Conservation (phyloP, 441 rosid species). For the Metrosideros polymorpha region DNA sequence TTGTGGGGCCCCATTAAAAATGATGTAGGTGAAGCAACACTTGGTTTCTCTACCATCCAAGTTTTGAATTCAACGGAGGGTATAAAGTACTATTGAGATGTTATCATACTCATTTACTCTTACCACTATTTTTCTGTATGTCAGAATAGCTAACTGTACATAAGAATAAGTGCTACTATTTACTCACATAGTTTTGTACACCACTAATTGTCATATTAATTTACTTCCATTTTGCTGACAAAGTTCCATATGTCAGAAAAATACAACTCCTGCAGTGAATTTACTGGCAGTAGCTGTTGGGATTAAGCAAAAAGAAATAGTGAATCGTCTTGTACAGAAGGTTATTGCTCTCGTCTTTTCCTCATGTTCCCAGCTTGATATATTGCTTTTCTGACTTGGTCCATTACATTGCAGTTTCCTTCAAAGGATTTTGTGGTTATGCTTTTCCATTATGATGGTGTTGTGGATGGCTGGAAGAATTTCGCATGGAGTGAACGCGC, state of each 20-base stretch:
- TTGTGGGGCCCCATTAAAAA: conserved; percentile 37
- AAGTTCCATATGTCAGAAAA: conserved; percentile 30
- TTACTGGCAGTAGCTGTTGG: conserved; percentile 80
- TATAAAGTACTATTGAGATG: not conserved
- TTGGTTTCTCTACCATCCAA: not conserved
- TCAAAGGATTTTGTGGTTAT: conserved; percentile 47
- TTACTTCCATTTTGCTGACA: not conserved
- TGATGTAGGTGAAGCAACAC: conserved; percentile 20
- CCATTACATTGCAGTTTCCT: conserved; percentile 37
- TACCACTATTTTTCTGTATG: not conserved
- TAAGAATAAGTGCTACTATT: not conserved
- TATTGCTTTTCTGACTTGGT: not conserved
- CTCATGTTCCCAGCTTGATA: not conserved
- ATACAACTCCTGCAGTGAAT: conserved; percentile 21
- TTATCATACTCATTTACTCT: not conserved
- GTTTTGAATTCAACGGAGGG: not conserved
- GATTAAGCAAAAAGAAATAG: conserved; percentile 58
- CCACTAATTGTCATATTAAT: not conserved
- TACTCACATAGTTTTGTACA: not conserved
- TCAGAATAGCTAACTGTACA: not conserved
- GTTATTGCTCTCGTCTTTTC: conserved; percentile 13
- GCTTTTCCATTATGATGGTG: conserved; percentile 80
- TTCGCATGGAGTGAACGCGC: conserved; percentile 64
- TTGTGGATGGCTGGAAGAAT: conserved; percentile 67
- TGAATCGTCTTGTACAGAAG: conserved; percentile 59